Conservation (phyloP, 805 yeast species). For the Debaryomyces hansenii region DNA sequence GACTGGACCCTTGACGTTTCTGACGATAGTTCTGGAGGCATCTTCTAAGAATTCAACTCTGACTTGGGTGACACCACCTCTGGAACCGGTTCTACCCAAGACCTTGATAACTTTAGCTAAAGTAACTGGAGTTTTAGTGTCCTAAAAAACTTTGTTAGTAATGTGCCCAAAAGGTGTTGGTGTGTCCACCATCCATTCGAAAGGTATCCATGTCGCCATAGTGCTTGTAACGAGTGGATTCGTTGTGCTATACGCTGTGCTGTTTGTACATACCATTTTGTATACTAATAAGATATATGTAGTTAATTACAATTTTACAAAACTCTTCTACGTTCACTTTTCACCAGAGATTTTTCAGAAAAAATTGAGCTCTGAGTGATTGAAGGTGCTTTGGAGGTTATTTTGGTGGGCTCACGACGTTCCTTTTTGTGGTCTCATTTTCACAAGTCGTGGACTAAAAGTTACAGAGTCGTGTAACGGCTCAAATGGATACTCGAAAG, state of each 20-base stretch:
- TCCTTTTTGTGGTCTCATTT: too few relatives aligned
- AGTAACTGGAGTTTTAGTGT: constrained; percentile 80
- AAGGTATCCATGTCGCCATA: neutral
- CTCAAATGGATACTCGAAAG: too few relatives aligned
- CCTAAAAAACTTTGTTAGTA: constrained; percentile 9
- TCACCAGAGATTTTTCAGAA: neutral
- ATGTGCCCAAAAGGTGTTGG: neutral
- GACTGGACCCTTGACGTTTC: constrained; percentile 53
- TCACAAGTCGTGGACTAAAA: too few relatives aligned
- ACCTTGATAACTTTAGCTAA: constrained; percentile 98
- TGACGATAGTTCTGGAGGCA: constrained; percentile 48
- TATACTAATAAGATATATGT: constrained; percentile 7
- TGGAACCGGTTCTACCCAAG: constrained; percentile 98
- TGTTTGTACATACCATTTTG: constrained; percentile 20
- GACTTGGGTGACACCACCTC: constrained; percentile 79
- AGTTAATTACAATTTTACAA: neutral
- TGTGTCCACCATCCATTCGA: too few relatives aligned
- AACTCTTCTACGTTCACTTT: neutral
- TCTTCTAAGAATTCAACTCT: constrained; percentile 51
- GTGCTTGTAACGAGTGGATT: neutral
- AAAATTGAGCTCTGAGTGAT: neutral
- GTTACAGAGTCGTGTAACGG: too few relatives aligned
- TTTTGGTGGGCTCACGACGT: neutral
- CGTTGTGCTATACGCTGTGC: neutral
- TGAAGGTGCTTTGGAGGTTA: neutral